These are phyloP conservation scores for Hansenula sp. DNA, from an alignment of 1,139 yeast genomes.

Conservation along the genomic window DNA sequence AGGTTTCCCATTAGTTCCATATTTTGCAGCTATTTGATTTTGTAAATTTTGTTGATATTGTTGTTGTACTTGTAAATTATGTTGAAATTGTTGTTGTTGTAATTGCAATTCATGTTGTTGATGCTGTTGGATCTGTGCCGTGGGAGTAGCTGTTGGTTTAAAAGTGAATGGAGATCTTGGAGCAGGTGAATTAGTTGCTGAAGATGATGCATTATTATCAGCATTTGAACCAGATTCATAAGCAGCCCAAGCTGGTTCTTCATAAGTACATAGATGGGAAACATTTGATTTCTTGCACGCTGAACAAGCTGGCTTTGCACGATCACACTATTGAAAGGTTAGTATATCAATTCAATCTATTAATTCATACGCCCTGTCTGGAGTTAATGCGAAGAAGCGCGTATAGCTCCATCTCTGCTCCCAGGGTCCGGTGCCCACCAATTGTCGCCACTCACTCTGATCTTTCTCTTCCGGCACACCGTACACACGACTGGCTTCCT, in stretches of 20 bases:
- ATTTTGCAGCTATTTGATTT: conserved; percentile 18
- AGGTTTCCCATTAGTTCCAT: conserved; percentile 12
- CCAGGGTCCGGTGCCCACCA: too few species aligned
- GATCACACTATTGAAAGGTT: conserved; percentile 20
- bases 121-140: conserved; percentile 11
- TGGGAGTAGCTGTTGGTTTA: conserved; percentile 4
- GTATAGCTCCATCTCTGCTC: too few species aligned
- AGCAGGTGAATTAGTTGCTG: not conserved
- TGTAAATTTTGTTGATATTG: conserved; percentile 16
- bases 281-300: conserved; percentile 21
- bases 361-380: too few species aligned
- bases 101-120: conserved; percentile 13
- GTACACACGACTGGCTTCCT: conserved; percentile 24
- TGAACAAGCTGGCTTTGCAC: conserved; percentile 20
- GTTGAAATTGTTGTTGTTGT: conserved; percentile 16
- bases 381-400: too few species aligned
- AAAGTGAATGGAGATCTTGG: conserved; percentile 1
- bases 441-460: conserved; percentile 17
- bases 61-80: conserved; percentile 12
- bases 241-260: conserved; percentile 12
- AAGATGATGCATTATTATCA: not conserved
- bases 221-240: not conserved
- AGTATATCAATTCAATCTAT: too few species aligned
- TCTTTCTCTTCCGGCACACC: conserved; percentile 23
- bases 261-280: conserved; percentile 20